Conservation (phyloP, 2,329 filamentous ascomycete genomes). For the Drechslerella dactyloides region DNA sequence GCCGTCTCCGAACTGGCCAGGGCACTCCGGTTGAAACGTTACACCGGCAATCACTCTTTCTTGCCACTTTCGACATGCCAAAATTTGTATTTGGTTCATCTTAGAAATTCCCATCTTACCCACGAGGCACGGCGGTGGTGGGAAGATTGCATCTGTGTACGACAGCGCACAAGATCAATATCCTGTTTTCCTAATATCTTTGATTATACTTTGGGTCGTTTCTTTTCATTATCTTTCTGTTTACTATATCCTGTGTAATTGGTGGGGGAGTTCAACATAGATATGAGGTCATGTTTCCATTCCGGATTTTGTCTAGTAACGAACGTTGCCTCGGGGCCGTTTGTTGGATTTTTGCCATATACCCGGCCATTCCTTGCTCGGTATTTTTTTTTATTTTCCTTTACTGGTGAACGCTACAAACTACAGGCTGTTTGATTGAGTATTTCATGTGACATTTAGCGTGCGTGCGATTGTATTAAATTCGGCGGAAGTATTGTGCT, state of each 20-base stretch:
- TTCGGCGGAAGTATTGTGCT: no score
- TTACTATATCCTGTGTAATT: not conserved
- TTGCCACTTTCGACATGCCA: not conserved
- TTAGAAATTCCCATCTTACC: constrained; percentile 1
- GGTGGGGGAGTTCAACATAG: constrained; percentile 8
- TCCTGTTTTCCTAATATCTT: not conserved
- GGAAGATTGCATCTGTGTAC: constrained; percentile 4
- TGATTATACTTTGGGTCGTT: not conserved
- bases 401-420: no score
- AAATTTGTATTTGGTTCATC: no score
- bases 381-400: not conserved
- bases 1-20: constrained; percentile 10
- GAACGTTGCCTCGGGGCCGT: constrained; percentile 1
- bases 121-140: not conserved
- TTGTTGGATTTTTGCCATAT: not conserved
- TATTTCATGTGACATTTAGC: no score
- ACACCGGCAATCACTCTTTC: not conserved
- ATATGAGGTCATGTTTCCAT: constrained; percentile 4
- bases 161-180: not conserved
- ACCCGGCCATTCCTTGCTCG: not conserved
- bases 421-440: no score
- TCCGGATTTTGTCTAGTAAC: not conserved
- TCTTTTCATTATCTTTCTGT: not conserved
- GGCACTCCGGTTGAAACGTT: constrained; percentile 22
- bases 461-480: no score